phyloP scores from a whole-genome alignment of 106 monocot genomes.

The Allium cepa region DNA sequence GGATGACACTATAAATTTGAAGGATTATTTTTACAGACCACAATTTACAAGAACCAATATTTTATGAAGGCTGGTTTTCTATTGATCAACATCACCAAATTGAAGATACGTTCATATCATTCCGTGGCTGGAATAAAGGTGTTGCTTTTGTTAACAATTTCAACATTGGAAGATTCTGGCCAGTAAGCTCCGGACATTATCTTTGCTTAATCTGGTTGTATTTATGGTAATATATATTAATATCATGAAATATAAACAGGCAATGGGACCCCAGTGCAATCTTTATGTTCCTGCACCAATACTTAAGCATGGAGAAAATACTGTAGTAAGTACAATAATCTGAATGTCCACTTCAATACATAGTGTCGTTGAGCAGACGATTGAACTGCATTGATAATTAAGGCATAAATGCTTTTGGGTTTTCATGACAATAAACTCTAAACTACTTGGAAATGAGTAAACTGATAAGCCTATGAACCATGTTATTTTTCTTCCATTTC shows the following conservation, averaged over 20 bases:
- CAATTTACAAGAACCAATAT: conserved; percentile 37
- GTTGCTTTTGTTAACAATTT: conserved; percentile 93
- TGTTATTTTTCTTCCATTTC: background rate
- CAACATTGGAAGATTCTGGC: conserved; percentile 97
- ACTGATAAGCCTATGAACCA: background rate
- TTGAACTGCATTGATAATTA: no score
- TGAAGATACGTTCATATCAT: conserved; percentile 84
- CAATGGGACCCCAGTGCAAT: conserved; percentile 77
- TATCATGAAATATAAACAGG: conserved; percentile 29
- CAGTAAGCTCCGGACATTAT: conserved; percentile 32
- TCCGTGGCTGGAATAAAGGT: conserved; percentile 89
- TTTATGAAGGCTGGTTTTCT: conserved; percentile 60
- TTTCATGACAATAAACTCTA: no score
- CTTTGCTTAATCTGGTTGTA: background rate
- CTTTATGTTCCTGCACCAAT: conserved; percentile 95
- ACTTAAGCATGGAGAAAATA: conserved; percentile 69
- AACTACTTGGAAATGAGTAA: background rate
- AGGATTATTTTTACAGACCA: conserved; percentile 25
- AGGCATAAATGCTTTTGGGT: no score
- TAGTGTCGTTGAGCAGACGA: background rate
- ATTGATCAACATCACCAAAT: conserved; percentile 36
- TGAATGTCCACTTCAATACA: background rate
- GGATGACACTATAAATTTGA: background rate
- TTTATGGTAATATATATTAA: background rate
- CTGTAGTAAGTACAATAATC: conserved; percentile 46